Evolutionary conservation across 2,329 filamentous ascomycete species (phyloP).

Genomic region (Magnaporthiopsis poae): DNA sequence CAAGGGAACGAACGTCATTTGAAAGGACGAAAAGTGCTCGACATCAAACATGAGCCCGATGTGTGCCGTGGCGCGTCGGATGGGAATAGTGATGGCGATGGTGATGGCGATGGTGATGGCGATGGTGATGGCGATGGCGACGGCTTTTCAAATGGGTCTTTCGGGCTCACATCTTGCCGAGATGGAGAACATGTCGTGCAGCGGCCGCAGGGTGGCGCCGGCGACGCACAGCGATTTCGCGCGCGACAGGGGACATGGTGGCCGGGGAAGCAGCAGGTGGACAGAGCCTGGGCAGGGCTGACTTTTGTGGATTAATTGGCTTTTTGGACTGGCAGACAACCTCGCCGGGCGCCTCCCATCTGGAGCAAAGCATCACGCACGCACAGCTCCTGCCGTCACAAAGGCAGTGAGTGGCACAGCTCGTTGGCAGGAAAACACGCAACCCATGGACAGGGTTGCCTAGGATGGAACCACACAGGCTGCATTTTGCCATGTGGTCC

Average conservation of each 20-base stretch:
- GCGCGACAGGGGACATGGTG: neutral
- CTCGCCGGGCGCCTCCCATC: no score
- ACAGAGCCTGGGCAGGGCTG: neutral
- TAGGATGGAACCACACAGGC: neutral
- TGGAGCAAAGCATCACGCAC: no score
- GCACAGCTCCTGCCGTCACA: neutral
- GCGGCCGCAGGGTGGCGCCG: neutral
- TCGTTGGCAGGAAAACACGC: neutral
- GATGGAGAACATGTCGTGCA: neutral
- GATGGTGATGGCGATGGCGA: neutral
- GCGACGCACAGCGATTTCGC: neutral
- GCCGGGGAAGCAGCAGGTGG: neutral
- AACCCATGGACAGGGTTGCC: neutral
- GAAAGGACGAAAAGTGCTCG: neutral
- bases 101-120: neutral
- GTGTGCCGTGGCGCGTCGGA: no score
- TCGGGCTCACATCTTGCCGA: neutral
- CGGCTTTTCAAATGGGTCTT: neutral
- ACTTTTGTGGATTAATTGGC: no score
- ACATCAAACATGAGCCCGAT: neutral
- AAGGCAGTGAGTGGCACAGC: neutral
- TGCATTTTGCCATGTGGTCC: neutral
- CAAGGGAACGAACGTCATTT: neutral
- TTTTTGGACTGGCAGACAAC: no score
- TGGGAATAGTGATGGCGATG: neutral